Percentiles rank a stretch among this genome's conserved stretches.
phyloP scores from a whole-genome alignment of 2,329 filamentous ascomycete genomes.

The Iodosphaeria phyllophila region DNA sequence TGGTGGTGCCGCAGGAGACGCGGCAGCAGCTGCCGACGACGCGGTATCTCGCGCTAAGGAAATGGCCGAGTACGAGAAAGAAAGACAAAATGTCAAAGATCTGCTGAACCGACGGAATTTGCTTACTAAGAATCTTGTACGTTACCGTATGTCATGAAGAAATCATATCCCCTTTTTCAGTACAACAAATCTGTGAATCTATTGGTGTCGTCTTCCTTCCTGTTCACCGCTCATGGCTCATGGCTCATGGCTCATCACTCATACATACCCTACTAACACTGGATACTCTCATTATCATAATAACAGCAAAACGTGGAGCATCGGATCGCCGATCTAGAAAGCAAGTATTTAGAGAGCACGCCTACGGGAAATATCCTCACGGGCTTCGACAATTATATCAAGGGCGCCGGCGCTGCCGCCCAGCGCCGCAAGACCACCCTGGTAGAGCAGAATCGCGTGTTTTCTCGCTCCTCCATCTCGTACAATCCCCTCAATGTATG shows the following conservation, averaged over 20 bases:
- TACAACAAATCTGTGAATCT: no score
- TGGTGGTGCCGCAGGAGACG: constrained; percentile 7
- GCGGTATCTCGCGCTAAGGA: constrained; percentile 3
- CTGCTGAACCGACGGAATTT: constrained; percentile 24
- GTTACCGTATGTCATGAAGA: constrained; percentile 4
- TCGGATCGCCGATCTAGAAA: constrained; percentile 66
- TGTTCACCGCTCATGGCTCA: neutral
- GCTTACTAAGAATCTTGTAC: constrained; percentile 19
- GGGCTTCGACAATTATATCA: constrained; percentile 97
- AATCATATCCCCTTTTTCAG: no score
- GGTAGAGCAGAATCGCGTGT: constrained; percentile 55
- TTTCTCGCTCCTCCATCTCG: constrained; percentile 46
- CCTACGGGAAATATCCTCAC: constrained; percentile 87
- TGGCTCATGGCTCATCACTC: neutral
- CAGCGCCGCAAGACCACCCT: constrained; percentile 45
- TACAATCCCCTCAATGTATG: constrained; percentile 28
- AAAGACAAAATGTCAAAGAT: constrained; percentile 27
- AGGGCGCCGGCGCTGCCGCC: constrained; percentile 50
- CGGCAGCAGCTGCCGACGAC: constrained; percentile 1
- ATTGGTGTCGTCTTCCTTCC: neutral
- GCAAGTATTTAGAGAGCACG: constrained; percentile 78
- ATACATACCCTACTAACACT: no score
- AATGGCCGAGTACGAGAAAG: constrained; percentile 27
- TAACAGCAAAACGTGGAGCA: constrained; percentile 48
- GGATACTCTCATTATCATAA: no score